Conservation (phyloP, 345 rosid genomes). For the Jatropha curcas region DNA sequence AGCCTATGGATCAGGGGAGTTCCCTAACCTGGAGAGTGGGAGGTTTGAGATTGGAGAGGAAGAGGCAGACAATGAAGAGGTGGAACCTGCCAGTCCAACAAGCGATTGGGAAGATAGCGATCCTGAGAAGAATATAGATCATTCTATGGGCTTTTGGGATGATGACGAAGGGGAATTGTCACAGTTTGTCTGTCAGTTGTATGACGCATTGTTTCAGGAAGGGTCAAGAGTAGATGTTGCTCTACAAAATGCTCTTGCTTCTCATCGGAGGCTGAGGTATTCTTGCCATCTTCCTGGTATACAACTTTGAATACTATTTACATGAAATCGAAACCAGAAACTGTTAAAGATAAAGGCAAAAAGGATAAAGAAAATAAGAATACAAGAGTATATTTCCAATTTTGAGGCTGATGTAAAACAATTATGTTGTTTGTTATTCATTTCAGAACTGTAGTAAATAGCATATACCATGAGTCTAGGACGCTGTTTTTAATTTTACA, state of each 20-base stretch:
- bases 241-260: conserved; percentile 66
- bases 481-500: neutral
- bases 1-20: conserved; percentile 50
- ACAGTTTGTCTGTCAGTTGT: conserved; percentile 65
- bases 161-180: conserved; percentile 75
- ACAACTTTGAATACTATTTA: conserved; percentile 20
- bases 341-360: neutral
- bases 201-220: conserved; percentile 67
- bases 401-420: conserved; percentile 40
- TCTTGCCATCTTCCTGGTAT: conserved; percentile 74
- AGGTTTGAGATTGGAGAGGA: conserved; percentile 96
- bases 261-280: conserved; percentile 66
- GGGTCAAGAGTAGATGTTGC: conserved; percentile 71
- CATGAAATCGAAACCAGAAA: neutral
- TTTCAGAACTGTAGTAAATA: conserved; percentile 16
- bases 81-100: conserved; percentile 54
- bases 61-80: conserved; percentile 74
- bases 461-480: neutral
- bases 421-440: conserved; percentile 15
- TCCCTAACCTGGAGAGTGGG: conserved; percentile 53
- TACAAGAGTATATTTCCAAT: conserved; percentile 27
- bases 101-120: conserved; percentile 99
- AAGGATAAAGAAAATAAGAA: neutral
- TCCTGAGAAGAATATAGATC: conserved; percentile 46
- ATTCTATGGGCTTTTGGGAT: conserved; percentile 57